Evolutionary conservation across 257 asterid species (phyloP).

Genomic region (Solanum microdontum): DNA sequence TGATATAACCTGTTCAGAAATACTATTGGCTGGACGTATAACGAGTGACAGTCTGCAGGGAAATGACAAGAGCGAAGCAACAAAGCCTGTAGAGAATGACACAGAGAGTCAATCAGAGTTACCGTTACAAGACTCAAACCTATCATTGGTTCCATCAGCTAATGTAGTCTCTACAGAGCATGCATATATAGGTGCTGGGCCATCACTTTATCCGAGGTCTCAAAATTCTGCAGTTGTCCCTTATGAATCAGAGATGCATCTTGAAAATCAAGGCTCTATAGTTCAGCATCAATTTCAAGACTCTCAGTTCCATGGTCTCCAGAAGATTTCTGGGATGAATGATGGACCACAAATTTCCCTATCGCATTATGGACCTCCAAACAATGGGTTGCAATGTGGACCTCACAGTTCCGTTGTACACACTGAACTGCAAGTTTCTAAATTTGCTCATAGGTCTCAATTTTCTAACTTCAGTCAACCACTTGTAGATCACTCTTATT

Average conservation of each 20-base stretch:
- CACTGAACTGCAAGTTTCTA: conserved; percentile 20
- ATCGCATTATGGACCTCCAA: conserved; percentile 10
- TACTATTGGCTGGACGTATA: conserved; percentile 8
- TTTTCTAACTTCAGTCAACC: conserved; percentile 24
- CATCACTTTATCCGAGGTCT: conserved; percentile 14
- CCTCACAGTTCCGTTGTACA: conserved; percentile 23
- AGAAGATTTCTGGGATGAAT: conserved; percentile 12
- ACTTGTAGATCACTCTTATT: conserved; percentile 18
- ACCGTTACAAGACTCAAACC: conserved; percentile 19
- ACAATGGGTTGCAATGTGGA: conserved; percentile 15
- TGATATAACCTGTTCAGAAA: conserved; percentile 16
- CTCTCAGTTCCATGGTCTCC: conserved; percentile 3
- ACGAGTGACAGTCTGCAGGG: conserved; percentile 17
- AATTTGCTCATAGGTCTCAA: conserved; percentile 12
- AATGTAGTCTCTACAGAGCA: conserved; percentile 5
- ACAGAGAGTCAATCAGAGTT: conserved; percentile 16
- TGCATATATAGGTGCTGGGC: conserved; percentile 3
- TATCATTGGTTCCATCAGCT: conserved; percentile 25
- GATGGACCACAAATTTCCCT: conserved; percentile 11
- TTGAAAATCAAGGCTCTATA: neutral
- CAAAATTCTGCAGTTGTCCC: conserved; percentile 19
- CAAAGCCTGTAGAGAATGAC: conserved; percentile 12
- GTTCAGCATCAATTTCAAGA: conserved; percentile 2
- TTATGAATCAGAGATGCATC: conserved; percentile 14
- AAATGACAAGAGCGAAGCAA: conserved; percentile 6